A percentile compares a stretch with the other conserved stretches of the same genome.
phyloP scores from a whole-genome alignment of 2,329 filamentous ascomycete species.

The Aspergillus sp. region DNA sequence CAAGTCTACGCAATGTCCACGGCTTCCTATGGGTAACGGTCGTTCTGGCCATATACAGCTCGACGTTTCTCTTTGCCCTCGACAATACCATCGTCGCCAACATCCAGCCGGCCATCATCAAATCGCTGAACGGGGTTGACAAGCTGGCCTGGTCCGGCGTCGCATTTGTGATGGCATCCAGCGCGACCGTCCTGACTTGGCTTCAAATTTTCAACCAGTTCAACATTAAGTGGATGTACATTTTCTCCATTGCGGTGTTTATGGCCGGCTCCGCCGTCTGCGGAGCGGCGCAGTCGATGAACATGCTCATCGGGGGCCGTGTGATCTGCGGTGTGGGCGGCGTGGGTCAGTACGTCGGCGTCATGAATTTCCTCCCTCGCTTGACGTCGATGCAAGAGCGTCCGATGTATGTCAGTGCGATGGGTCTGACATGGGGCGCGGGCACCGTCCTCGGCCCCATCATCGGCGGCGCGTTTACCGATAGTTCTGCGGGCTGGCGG shows the following conservation, averaged over 20 bases:
- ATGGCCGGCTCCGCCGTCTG: conserved; percentile 32
- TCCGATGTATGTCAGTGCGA: conserved; percentile 30
- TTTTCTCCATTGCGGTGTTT: conserved; percentile 22
- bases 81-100: conserved; percentile 15
- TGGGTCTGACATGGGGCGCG: conserved; percentile 34
- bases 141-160: conserved; percentile 9
- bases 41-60: conserved; percentile 6
- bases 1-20: conserved; percentile 3
- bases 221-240: conserved; percentile 41
- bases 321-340: conserved; percentile 17
- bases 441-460: conserved; percentile 35
- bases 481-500: conserved; percentile 24
- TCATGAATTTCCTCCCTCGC: conserved; percentile 23
- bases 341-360: conserved; percentile 26
- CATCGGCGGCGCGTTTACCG: conserved; percentile 11
- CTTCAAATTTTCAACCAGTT: conserved; percentile 23
- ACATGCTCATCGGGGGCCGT: conserved; percentile 43
- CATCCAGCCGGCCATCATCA: conserved; percentile 11
- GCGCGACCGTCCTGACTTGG: conserved; percentile 4
- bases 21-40: conserved; percentile 6
- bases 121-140: conserved; percentile 6
- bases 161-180: conserved; percentile 1
- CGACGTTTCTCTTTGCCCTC: conserved; percentile 8
- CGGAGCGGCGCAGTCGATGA: conserved; percentile 41
- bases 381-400: conserved; percentile 18